phyloP scores from a whole-genome alignment of 257 asterid genomes.

The Capsicum rhomboideum region DNA sequence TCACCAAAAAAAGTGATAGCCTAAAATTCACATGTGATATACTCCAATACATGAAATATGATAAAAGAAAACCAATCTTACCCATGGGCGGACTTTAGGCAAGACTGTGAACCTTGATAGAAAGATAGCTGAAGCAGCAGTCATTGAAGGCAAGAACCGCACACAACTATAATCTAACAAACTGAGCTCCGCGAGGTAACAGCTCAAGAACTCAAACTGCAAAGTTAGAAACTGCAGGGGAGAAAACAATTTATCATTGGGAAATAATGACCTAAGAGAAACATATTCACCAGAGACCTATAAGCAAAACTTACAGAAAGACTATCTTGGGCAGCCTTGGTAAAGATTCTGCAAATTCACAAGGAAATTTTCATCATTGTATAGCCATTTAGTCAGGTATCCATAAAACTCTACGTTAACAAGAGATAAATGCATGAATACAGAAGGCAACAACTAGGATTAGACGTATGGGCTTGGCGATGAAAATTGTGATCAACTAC shows the following conservation, averaged over 20 bases:
- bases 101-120: conserved; percentile 49
- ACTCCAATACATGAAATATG: neutral
- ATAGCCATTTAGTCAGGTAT: neutral
- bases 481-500: neutral
- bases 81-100: conserved; percentile 69
- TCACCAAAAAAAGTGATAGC: neutral
- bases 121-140: conserved; percentile 86
- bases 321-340: conserved; percentile 49
- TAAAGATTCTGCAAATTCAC: conserved; percentile 53
- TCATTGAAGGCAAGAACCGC: conserved; percentile 58
- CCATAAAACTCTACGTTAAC: neutral
- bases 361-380: neutral
- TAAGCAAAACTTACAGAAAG: conserved; percentile 27
- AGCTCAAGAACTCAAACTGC: conserved; percentile 50
- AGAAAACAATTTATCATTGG: neutral
- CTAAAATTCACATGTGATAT: neutral
- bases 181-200: conserved; percentile 76
- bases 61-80: conserved; percentile 21
- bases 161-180: conserved; percentile 56
- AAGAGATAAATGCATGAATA: neutral
- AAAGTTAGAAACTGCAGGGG: conserved; percentile 36
- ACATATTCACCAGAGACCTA: neutral
- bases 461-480: neutral
- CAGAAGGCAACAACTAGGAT: neutral
- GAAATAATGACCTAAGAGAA: neutral